Base-by-base conservation (phyloP, 768 basidiomycete species). In the Tephrocybe sp. region DNA sequence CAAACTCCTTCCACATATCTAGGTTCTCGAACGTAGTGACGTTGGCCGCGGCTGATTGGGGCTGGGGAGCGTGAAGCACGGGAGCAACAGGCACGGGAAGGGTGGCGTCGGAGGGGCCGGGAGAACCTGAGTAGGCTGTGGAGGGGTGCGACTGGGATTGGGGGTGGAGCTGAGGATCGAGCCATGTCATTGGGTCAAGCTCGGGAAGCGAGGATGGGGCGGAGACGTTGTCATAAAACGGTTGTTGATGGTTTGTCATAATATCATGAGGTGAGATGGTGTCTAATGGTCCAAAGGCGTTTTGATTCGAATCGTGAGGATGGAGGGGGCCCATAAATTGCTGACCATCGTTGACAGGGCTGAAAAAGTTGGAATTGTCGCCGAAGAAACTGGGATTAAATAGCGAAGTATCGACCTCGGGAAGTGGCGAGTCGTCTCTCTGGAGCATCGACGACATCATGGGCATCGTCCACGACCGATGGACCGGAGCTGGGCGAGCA, bases 381-480 rank as follows among this genome's bases (percentile, higher is more conserved):
- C 46, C 35, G 25, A 56, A 49, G 36, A 54, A 82, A 1, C 65
- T 62, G 0, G 65, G 60, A 13, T 82, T 72, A 60, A 80, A 82
- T 30, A 82, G 62, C 30, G 69, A 72, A 0, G 73, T 70, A 49
- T 79, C 66, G 9, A 71, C 68, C 18, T 77, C 80, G 0, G 81
- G 81, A 1, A 82, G 71, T 6, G 77, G 72, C 0, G 71, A 73
- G 36, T 69, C 60, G 50, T 82, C 79, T 1, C 68, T 68, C 40
- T 72, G 72, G n/a, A 77, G 63, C 0, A 16, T 3, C 24, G 60
- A 56, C 7, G 58, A 18, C 19, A 57, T 56, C 43, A 49, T 9
- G 7, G 65, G 58, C 37, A 68, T 54, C 0, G 70, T 69, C 69
- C 73, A 73, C 19, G 68, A 65, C 19, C 69, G 65, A 52, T 64